These are phyloP conservation scores for Ulmus americana DNA, from an alignment of 331 rosid genomes.

Conservation along the genomic window DNA sequence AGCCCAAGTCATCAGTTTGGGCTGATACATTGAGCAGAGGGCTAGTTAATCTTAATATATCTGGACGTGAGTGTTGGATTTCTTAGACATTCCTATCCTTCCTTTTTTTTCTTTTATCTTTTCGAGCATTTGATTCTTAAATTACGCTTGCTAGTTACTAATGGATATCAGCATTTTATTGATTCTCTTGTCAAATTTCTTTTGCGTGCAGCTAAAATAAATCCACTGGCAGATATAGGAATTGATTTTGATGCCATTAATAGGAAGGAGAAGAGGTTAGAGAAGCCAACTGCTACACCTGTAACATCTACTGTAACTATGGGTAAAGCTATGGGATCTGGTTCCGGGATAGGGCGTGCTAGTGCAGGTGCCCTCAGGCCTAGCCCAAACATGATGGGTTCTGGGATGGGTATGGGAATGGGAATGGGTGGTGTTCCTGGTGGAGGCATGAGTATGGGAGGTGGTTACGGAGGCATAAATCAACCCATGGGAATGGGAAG, in stretches of 20 bases:
- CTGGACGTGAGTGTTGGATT: conserved; percentile 62
- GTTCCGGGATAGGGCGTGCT: conserved; percentile 75
- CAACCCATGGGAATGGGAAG: conserved; percentile 38
- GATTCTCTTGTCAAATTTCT: not conserved
- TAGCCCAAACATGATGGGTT: conserved; percentile 53
- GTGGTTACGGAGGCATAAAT: conserved; percentile 49
- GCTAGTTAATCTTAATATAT: conserved; percentile 79
- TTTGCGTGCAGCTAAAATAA: conserved; percentile 63
- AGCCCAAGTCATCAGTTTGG: conserved; percentile 86
- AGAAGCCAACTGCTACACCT: conserved; percentile 54
- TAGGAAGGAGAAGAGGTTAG: conserved; percentile 88
- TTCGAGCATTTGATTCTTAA: not conserved
- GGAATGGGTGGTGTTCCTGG: conserved; percentile 31
- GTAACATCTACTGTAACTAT: conserved; percentile 55
- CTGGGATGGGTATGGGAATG: conserved; percentile 51
- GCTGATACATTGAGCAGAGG: conserved; percentile 82
- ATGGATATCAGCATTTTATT: not conserved
- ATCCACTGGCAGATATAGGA: conserved; percentile 78
- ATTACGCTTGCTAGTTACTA: not conserved
- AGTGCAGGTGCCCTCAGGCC: conserved; percentile 50
- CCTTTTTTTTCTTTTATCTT: not conserved
- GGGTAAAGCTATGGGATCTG: conserved; percentile 97
- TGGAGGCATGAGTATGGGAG: conserved; percentile 51
- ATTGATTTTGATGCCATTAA: conserved; percentile 78
- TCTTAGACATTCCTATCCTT: not conserved